Conservation (phyloP, 495 filamentous ascomycete species). For the Niebla homalea region DNA sequence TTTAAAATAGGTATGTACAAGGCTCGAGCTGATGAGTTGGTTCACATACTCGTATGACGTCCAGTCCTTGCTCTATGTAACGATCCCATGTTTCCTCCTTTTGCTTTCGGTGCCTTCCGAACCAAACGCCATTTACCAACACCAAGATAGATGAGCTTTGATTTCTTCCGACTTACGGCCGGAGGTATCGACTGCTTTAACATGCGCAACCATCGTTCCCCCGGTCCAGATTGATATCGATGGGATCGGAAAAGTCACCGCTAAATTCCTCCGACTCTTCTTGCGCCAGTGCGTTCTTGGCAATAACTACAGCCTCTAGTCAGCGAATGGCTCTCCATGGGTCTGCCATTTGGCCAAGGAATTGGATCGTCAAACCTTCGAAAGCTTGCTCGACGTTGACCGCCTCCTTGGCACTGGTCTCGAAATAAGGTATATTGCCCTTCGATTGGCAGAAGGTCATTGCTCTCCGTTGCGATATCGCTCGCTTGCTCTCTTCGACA, state of each 20-base stretch:
- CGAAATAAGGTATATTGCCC: constrained; percentile 94
- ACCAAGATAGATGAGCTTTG: too few relatives aligned
- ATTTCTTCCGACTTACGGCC: too few relatives aligned
- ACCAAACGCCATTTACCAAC: too few relatives aligned
- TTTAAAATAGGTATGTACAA: too few relatives aligned
- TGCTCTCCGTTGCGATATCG: constrained; percentile 88
- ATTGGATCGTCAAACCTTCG: constrained; percentile 49
- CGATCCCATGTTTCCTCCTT: too few relatives aligned
- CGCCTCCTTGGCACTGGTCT: constrained; percentile 97
- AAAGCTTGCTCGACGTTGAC: constrained; percentile 98
- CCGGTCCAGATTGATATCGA: constrained; percentile 89
- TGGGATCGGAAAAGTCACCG: constrained; percentile 91
- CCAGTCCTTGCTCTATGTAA: too few relatives aligned
- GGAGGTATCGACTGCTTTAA: constrained; percentile 23
- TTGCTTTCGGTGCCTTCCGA: too few relatives aligned
- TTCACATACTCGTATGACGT: too few relatives aligned
- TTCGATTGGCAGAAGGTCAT: constrained; percentile 97
- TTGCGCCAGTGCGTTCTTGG: constrained; percentile 84
- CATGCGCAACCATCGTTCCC: constrained; percentile 87
- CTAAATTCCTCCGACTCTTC: constrained; percentile 89
- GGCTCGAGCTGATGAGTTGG: too few relatives aligned
- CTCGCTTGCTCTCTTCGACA: constrained; percentile 92
- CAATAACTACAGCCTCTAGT: constrained; percentile 55
- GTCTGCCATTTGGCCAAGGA: not conserved
- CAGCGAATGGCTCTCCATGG: constrained; percentile 10